phyloP scores from a whole-genome alignment of 257 asterid species.

The Echium plantagineum region DNA sequence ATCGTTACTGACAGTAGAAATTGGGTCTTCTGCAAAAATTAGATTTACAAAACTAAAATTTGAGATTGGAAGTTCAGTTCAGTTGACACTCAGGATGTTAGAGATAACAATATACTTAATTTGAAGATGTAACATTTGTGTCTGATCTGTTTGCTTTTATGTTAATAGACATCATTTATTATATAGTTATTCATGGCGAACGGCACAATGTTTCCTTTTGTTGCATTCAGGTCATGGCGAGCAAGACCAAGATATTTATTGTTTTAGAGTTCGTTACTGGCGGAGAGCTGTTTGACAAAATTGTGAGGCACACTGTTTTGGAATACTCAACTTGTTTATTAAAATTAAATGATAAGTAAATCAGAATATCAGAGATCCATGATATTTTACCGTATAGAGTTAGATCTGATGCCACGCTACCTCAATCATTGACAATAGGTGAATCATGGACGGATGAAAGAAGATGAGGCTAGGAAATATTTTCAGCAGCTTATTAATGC shows the following conservation, averaged over 20 bases:
- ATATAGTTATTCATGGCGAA: neutral
- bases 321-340: neutral
- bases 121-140: neutral
- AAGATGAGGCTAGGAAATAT: conserved; percentile 78
- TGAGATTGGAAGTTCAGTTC: neutral
- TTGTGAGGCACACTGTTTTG: conserved; percentile 35
- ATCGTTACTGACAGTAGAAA: neutral
- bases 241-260: conserved; percentile 90
- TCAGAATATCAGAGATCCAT: neutral
- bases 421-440: conserved; percentile 31
- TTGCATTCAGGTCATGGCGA: conserved; percentile 70
- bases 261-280: conserved; percentile 82
- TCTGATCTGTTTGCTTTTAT: neutral
- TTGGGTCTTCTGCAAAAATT: neutral
- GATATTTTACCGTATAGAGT: neutral
- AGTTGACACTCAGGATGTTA: neutral
- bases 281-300: conserved; percentile 95
- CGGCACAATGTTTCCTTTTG: neutral
- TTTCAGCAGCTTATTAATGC: conserved; percentile 90
- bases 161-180: neutral
- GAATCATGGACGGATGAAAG: conserved; percentile 76
- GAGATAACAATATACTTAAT: neutral
- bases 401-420: conserved; percentile 9
- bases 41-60: neutral
- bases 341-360: neutral